A percentile compares a stretch with the other conserved stretches of the same genome.
Conservation (phyloP, 1,139 yeast genomes). For the Debaryomyces udenii region DNA sequence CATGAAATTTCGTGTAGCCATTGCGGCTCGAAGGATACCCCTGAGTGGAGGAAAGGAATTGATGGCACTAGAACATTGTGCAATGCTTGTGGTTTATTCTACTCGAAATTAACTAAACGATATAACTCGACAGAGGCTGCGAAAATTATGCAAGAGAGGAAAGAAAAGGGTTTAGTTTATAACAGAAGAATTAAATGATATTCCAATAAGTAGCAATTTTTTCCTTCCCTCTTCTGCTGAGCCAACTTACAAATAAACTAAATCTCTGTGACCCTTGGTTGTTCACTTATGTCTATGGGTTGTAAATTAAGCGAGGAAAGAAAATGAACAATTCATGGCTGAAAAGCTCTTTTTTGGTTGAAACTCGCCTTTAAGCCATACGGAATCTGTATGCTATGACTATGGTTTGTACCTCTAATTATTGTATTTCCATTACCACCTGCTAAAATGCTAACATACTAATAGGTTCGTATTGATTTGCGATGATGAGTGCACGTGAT, state of each 20-base stretch:
- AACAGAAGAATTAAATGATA: conserved; percentile 21
- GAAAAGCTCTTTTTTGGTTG: too few relatives aligned
- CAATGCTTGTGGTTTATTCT: conserved; percentile 51
- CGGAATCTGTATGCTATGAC: too few relatives aligned
- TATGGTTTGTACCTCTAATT: too few relatives aligned
- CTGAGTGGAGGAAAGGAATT: conserved; percentile 53
- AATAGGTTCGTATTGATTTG: not conserved
- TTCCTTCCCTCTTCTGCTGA: not conserved
- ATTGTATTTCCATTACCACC: too few relatives aligned
- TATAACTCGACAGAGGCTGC: conserved; percentile 31
- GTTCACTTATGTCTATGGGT: too few relatives aligned
- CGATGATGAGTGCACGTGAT: conserved; percentile 7
- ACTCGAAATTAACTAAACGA: conserved; percentile 34
- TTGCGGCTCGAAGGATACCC: conserved; percentile 38
- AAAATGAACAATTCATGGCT: too few relatives aligned
- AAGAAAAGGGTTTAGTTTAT: conserved; percentile 23
- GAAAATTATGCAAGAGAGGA: conserved; percentile 29
- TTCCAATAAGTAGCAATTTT: not conserved
- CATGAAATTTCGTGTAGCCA: conserved; percentile 27
- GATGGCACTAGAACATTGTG: conserved; percentile 46
- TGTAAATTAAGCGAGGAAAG: too few relatives aligned
- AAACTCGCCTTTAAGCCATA: too few relatives aligned
- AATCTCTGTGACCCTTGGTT: not conserved
- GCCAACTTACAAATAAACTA: not conserved
- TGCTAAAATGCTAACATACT: too few relatives aligned